phyloP scores from a whole-genome alignment of 169 alveolate species.

The Sarcocystis neurona region DNA sequence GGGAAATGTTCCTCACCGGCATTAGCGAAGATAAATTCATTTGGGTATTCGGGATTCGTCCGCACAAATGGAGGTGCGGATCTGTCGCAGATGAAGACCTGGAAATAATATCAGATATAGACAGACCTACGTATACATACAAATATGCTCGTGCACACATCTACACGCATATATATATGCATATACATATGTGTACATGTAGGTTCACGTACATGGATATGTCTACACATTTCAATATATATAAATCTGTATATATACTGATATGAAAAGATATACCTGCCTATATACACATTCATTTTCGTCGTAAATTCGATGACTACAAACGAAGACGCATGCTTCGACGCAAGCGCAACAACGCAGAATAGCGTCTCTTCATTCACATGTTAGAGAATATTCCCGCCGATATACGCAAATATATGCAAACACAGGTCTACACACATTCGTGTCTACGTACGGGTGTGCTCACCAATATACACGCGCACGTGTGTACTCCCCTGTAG shows the following conservation, averaged over 20 bases:
- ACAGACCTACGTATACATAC: not conserved
- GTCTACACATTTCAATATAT: not conserved
- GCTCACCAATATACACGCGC: too few species aligned
- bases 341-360: too few species aligned
- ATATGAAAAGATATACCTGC: too few species aligned
- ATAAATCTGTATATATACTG: not conserved
- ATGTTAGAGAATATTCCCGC: too few species aligned
- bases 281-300: too few species aligned
- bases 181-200: not conserved
- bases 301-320: too few species aligned
- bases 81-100: constrained; percentile 27
- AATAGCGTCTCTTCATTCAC: too few species aligned
- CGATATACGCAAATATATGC: too few species aligned
- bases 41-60: not conserved
- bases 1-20: constrained; percentile 6
- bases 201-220: not conserved
- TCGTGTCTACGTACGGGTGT: too few species aligned
- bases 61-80: constrained; percentile 8
- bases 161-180: not conserved
- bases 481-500: too few species aligned
- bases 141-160: not conserved
- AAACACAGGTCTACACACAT: too few species aligned
- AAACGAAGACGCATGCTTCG: too few species aligned
- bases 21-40: constrained; percentile 30
- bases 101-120: not conserved